These are phyloP conservation scores for Typha latifolia DNA, from an alignment of 176 grass and related monocot genomes.

Conservation along the genomic window DNA sequence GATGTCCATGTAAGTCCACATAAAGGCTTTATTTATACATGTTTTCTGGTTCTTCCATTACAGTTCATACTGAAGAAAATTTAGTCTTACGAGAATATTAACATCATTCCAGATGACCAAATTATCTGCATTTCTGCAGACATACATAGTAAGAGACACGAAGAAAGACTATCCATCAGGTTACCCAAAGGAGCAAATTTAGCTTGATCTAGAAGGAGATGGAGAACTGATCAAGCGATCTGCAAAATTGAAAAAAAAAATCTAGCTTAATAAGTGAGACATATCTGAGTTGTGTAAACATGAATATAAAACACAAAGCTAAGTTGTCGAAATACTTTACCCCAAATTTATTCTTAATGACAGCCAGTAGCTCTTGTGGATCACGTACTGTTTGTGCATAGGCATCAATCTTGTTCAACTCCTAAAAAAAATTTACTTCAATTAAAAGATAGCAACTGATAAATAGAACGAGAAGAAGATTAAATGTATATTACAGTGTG, in stretches of 20 bases:
- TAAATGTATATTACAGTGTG: neutral
- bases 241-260: neutral
- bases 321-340: conserved; percentile 5
- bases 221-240: neutral
- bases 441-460: neutral
- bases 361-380: conserved; percentile 18
- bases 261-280: neutral
- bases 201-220: no score
- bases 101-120: no score
- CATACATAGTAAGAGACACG: no score
- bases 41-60: no score
- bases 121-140: no score
- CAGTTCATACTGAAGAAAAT: no score
- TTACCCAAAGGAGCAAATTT: no score
- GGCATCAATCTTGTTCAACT: conserved; percentile 36
- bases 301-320: neutral
- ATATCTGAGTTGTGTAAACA: neutral
- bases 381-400: conserved; percentile 20
- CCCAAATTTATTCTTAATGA: conserved; percentile 15
- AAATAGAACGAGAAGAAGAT: neutral
- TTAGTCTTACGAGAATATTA: no score
- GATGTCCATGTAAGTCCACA: no score
- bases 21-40: no score
- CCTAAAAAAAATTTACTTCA: conserved; percentile 17
- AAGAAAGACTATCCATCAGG: no score